Evolutionary conservation across 371 early-diverging fungal species (phyloP).

Genomic region (Cokeromyces recurvatus): DNA sequence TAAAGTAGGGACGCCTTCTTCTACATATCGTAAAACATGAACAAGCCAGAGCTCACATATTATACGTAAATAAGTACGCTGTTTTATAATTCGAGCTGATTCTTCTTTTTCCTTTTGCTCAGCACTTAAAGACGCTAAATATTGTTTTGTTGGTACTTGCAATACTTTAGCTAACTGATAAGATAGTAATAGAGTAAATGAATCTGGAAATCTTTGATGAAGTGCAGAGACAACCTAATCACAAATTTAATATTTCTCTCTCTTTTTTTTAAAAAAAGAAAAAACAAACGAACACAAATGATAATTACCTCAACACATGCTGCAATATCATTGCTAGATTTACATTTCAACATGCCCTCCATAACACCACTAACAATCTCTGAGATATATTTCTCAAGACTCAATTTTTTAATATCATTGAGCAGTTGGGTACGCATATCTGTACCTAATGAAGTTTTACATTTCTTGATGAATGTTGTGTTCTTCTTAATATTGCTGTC

Average conservation of each 20-base stretch:
- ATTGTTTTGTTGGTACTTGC: conserved; percentile 45
- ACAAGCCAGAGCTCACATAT: conserved; percentile 82
- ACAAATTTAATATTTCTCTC: not conserved
- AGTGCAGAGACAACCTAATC: conserved; percentile 73
- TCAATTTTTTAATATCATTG: conserved; percentile 81
- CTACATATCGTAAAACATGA: conserved; percentile 70
- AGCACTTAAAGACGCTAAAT: conserved; percentile 51
- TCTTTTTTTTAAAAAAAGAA: too few relatives aligned
- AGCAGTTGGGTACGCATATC: conserved; percentile 68
- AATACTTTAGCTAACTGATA: conserved; percentile 55
- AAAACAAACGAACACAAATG: not conserved
- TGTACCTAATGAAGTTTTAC: conserved; percentile 76
- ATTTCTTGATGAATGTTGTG: conserved; percentile 91
- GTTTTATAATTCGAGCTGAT: conserved; percentile 59
- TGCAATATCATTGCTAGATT: conserved; percentile 65
- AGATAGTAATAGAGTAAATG: conserved; percentile 70
- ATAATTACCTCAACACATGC: conserved; percentile 77
- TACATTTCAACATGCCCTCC: conserved; percentile 74
- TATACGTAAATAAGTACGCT: conserved; percentile 69
- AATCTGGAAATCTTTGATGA: conserved; percentile 87
- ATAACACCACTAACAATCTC: conserved; percentile 84
- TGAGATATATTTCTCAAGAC: conserved; percentile 93
- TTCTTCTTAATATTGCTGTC: conserved; percentile 97
- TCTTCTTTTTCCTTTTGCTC: conserved; percentile 91
- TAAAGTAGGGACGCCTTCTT: conserved; percentile 54